These are phyloP conservation scores for Pseudomassariella vexata DNA, from an alignment of 2,329 filamentous ascomycete genomes.

Conservation along the genomic window DNA sequence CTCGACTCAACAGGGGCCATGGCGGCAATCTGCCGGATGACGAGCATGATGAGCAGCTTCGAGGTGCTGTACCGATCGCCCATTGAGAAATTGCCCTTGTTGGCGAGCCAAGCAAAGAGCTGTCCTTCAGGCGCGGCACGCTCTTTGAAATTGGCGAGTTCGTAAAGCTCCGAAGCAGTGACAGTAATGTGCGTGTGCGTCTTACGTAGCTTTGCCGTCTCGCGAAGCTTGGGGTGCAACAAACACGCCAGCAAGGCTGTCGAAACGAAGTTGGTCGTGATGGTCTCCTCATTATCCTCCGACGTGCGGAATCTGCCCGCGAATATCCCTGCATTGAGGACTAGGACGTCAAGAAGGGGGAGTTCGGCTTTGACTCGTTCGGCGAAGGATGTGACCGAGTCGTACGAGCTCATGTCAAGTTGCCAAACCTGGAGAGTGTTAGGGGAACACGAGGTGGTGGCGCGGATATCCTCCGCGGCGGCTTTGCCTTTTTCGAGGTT, in stretches of 20 bases:
- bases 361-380: slow-evolving; percentile 24
- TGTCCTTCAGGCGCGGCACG: too few relatives aligned
- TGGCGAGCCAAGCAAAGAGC: too few relatives aligned
- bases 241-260: slow-evolving; percentile 23
- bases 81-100: too few relatives aligned
- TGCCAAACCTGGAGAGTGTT: slow-evolving; percentile 34
- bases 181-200: too few relatives aligned
- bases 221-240: slow-evolving; percentile 23
- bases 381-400: slow-evolving; percentile 34
- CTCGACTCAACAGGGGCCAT: too few relatives aligned
- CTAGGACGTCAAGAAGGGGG: slow-evolving; percentile 34
- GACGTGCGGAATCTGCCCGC: slow-evolving; percentile 27
- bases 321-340: slow-evolving; percentile 37
- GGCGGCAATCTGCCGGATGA: too few relatives aligned
- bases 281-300: slow-evolving; percentile 42
- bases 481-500: slow-evolving; percentile 21
- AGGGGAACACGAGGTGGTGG: slow-evolving; percentile 1
- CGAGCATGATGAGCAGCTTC: too few relatives aligned
- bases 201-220: slow-evolving; percentile 12
- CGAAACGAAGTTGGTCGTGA: slow-evolving; percentile 31
- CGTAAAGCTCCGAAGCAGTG: too few relatives aligned
- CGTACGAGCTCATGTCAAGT: slow-evolving; percentile 34
- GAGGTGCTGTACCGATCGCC: too few relatives aligned
- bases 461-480: slow-evolving; percentile 28
- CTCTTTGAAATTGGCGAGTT: too few relatives aligned